These are phyloP conservation scores for Leishmania guyanensis DNA, from an alignment of 208 protist genomes.

Conservation along the genomic window DNA sequence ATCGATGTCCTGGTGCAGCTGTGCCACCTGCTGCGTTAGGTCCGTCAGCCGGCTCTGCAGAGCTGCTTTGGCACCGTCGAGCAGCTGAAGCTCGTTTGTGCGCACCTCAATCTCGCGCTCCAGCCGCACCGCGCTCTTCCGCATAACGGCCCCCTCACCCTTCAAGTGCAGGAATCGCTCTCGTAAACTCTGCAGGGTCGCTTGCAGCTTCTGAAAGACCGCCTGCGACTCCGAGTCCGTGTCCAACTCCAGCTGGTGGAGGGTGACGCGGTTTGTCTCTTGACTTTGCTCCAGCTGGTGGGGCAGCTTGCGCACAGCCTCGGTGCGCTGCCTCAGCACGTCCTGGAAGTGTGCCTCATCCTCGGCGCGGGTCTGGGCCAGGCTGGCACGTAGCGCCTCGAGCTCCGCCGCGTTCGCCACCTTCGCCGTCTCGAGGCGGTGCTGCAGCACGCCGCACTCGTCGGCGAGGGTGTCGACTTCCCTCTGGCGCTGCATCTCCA, in stretches of 20 bases:
- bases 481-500: conserved; percentile 87
- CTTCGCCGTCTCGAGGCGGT: conserved; percentile 71
- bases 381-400: conserved; percentile 32
- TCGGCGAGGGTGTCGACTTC: conserved; percentile 90
- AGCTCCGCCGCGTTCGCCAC: conserved; percentile 39
- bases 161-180: conserved; percentile 93
- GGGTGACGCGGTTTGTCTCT: conserved; percentile 86
- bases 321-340: conserved; percentile 60
- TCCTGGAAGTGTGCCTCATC: conserved; percentile 86
- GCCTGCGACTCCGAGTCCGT: conserved; percentile 93
- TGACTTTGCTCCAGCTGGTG: conserved; percentile 67
- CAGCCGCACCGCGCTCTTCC: conserved; percentile 91
- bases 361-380: conserved; percentile 47
- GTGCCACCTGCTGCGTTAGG: conserved; percentile 86
- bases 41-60: conserved; percentile 80
- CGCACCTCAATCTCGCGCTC: conserved; percentile 93
- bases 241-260: conserved; percentile 93
- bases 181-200: conserved; percentile 70
- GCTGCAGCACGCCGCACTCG: conserved; percentile 61
- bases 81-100: conserved; percentile 66
- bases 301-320: conserved; percentile 63
- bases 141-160: conserved; percentile 94
- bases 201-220: conserved; percentile 77
- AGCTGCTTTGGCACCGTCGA: conserved; percentile 76
- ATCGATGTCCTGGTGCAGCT: conserved; percentile 92